A percentile compares a stretch with the other conserved stretches of the same genome.
Evolutionary conservation across 1,284 basidiomycete species (phyloP).

Genomic region (Cronartium quercuum): DNA sequence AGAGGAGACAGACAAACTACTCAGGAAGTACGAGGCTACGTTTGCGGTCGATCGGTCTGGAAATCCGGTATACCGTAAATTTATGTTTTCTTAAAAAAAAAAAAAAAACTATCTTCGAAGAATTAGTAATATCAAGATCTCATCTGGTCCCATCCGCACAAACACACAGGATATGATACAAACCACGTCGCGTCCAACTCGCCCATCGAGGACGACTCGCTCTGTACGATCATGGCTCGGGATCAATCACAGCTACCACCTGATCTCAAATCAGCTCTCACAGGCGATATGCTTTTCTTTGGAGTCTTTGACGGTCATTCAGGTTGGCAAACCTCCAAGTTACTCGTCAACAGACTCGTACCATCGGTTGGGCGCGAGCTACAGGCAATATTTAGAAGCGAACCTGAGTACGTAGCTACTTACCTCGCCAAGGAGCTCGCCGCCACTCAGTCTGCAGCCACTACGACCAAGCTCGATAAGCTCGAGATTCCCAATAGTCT

Average conservation of each 20-base stretch:
- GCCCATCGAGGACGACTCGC: conserved; percentile 80
- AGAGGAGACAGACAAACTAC: conserved; percentile 6
- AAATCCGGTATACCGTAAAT: conserved; percentile 24
- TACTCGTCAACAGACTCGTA: conserved; percentile 78
- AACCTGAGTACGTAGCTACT: conserved; percentile 43
- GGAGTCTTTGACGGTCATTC: conserved; percentile 69
- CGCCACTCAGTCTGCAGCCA: not conserved
- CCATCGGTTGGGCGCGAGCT: conserved; percentile 78
- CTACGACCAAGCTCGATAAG: not conserved
- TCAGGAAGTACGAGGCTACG: conserved; percentile 28
- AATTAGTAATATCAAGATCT: not conserved
- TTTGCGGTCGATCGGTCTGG: conserved; percentile 11
- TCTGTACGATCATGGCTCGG: conserved; percentile 63
- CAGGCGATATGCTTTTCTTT: conserved; percentile 39
- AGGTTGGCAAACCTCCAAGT: conserved; percentile 72
- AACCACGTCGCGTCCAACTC: conserved; percentile 75
- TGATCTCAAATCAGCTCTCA: conserved; percentile 7
- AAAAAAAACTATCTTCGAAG: not conserved
- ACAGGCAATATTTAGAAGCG: conserved; percentile 52
- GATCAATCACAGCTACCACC: conserved; percentile 38
- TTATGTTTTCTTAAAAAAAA: not conserved
- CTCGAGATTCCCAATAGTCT: conserved; percentile 43
- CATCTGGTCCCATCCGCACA: not conserved
- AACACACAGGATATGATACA: conserved; percentile 57
- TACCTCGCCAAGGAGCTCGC: conserved; percentile 22